phyloP scores from a whole-genome alignment of 2,329 filamentous ascomycete genomes.

The Catunica adiposa region DNA sequence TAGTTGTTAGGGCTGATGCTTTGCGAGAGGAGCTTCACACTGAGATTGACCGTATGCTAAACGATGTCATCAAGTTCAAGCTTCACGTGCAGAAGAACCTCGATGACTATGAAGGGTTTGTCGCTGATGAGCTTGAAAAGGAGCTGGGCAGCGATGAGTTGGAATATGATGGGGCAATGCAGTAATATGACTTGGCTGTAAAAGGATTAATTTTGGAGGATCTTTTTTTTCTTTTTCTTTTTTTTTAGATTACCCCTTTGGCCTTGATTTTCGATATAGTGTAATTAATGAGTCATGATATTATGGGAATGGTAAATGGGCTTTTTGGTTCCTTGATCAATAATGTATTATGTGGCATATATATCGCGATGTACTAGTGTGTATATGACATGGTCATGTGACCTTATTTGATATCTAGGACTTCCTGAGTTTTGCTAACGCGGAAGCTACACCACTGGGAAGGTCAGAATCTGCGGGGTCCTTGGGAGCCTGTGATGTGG shows the following conservation, averaged over 20 bases:
- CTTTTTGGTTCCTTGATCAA: too few relatives aligned
- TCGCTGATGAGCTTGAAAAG: conserved; percentile 81
- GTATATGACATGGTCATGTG: conserved; percentile 13
- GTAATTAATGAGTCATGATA: not conserved
- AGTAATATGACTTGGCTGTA: too few relatives aligned
- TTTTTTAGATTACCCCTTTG: not conserved
- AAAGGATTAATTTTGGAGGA: not conserved
- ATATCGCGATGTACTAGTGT: conserved; percentile 26
- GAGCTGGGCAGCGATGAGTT: conserved; percentile 52
- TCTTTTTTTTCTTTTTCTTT: too few relatives aligned
- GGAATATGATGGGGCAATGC: conserved; percentile 4
- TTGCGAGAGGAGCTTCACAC: conserved; percentile 96
- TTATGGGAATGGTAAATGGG: not conserved
- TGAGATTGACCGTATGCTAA: conserved; percentile 86
- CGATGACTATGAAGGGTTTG: conserved; percentile 87
- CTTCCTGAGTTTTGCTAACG: too few relatives aligned
- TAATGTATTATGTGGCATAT: too few relatives aligned
- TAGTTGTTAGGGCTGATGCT: conserved; percentile 67
- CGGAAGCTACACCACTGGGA: too few relatives aligned
- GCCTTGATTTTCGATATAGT: not conserved
- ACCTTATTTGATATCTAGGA: too few relatives aligned
- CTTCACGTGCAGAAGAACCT: conserved; percentile 85
- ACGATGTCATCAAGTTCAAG: conserved; percentile 97
- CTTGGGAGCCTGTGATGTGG: too few relatives aligned
- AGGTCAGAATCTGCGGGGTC: too few relatives aligned